A percentile compares a stretch with the other conserved stretches of the same genome.
These are phyloP conservation scores for Bipolaris gigantea DNA, from an alignment of 2,329 filamentous ascomycete species.

Conservation along the genomic window DNA sequence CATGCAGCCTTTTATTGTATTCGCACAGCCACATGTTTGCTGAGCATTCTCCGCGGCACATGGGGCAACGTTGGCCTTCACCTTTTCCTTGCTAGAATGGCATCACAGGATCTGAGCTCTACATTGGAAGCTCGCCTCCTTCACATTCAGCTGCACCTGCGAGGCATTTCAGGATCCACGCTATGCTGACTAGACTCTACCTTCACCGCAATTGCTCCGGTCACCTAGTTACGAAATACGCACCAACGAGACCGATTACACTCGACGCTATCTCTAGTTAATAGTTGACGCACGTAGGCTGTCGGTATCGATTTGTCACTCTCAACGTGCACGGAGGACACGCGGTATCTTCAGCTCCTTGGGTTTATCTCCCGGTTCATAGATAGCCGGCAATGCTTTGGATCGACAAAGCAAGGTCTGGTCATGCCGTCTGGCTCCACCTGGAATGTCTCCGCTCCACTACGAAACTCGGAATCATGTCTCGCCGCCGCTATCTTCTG, in stretches of 20 bases:
- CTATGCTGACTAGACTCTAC: neutral
- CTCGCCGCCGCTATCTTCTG: no score
- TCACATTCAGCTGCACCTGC: neutral
- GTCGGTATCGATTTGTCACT: no score
- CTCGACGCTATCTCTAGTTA: neutral
- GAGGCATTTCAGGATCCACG: neutral
- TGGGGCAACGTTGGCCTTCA: neutral
- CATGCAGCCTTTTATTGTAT: neutral
- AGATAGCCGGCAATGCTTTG: no score
- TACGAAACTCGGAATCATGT: no score
- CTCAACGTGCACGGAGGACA: no score
- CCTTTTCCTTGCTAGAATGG: neutral
- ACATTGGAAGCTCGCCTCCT: neutral
- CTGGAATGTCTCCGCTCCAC: no score
- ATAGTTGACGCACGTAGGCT: neutral
- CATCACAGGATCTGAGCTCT: neutral
- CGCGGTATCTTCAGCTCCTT: no score
- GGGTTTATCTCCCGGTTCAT: no score
- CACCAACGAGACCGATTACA: neutral
- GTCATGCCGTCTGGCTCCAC: no score
- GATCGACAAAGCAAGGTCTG: no score
- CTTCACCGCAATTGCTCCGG: neutral
- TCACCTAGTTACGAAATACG: neutral
- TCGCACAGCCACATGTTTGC: slow-evolving; percentile 7
- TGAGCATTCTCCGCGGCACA: neutral